phyloP scores from a whole-genome alignment of 176 grass and related monocot genomes.

The Hordeum marinum region DNA sequence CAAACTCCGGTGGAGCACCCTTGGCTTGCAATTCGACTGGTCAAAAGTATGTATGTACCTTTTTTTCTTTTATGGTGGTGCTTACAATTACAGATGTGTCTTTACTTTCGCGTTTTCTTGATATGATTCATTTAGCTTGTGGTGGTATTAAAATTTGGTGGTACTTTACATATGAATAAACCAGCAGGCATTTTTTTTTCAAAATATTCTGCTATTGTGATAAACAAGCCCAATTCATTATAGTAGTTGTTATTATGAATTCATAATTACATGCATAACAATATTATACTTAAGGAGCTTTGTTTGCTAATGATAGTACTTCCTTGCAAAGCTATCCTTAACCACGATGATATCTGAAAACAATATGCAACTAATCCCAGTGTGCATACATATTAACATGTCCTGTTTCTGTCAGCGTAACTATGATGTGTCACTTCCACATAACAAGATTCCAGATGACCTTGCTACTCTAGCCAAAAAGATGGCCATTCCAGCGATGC shows the following conservation, averaged over 20 bases:
- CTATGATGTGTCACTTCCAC: conserved; percentile 74
- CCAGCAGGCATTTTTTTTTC: background rate
- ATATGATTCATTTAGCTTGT: background rate
- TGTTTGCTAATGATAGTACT: background rate
- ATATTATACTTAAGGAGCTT: background rate
- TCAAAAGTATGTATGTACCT: conserved; percentile 49
- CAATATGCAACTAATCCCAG: background rate
- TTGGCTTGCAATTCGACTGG: conserved; percentile 95
- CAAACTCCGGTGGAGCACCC: conserved; percentile 90
- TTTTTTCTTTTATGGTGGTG: background rate
- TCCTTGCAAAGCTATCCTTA: background rate
- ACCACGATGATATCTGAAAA: background rate
- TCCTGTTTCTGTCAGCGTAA: conserved; percentile 49
- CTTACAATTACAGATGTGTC: background rate
- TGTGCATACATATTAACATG: background rate
- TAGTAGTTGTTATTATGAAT: background rate
- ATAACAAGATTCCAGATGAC: conserved; percentile 70
- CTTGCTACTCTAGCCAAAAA: conserved; percentile 63
- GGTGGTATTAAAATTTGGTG: background rate
- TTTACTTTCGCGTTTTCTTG: background rate
- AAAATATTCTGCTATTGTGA: background rate
- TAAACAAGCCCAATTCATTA: background rate
- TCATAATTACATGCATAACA: background rate
- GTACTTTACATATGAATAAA: background rate
- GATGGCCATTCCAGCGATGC: conserved; percentile 73